Evolutionary conservation across 108 stramenopile species (phyloP).

Genomic region (Stephanodiscus triporus): DNA sequence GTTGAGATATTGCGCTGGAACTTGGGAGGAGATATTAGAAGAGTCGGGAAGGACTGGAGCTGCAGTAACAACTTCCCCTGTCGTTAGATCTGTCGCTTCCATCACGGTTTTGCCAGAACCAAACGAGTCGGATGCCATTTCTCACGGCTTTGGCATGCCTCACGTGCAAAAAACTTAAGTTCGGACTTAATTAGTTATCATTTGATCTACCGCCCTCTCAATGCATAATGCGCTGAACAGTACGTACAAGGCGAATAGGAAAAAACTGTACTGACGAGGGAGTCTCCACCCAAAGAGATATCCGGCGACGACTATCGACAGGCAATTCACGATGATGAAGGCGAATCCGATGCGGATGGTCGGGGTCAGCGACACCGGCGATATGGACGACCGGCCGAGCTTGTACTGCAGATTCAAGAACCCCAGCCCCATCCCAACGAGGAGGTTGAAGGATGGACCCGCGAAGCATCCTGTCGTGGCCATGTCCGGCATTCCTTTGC

Average conservation of each 20-base stretch:
- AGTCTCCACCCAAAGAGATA: conserved; percentile 37
- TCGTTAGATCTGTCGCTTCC: too few relatives aligned
- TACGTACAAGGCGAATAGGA: conserved; percentile 32
- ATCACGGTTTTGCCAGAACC: too few relatives aligned
- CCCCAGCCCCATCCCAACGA: conserved; percentile 61
- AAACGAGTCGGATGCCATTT: too few relatives aligned
- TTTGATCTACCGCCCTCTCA: neutral
- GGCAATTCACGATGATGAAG: conserved; percentile 71
- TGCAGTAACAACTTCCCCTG: too few relatives aligned
- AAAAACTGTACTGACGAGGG: conserved; percentile 38
- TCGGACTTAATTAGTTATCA: too few relatives aligned
- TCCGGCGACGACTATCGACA: conserved; percentile 56
- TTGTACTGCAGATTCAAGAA: conserved; percentile 34
- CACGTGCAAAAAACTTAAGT: too few relatives aligned
- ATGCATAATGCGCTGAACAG: conserved; percentile 28
- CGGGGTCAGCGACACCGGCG: conserved; percentile 55
- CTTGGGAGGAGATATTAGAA: conserved; percentile 19
- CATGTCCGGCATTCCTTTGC: conserved; percentile 57
- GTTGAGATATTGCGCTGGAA: conserved; percentile 9
- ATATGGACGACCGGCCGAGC: conserved; percentile 19
- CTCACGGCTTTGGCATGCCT: too few relatives aligned
- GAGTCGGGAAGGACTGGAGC: conserved; percentile 2
- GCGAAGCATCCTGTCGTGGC: conserved; percentile 50
- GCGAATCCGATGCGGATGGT: conserved; percentile 67
- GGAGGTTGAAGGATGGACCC: conserved; percentile 76